Evolutionary conservation across 345 rosid genomes (phyloP).

Genomic region (Noccaea bulbosa): DNA sequence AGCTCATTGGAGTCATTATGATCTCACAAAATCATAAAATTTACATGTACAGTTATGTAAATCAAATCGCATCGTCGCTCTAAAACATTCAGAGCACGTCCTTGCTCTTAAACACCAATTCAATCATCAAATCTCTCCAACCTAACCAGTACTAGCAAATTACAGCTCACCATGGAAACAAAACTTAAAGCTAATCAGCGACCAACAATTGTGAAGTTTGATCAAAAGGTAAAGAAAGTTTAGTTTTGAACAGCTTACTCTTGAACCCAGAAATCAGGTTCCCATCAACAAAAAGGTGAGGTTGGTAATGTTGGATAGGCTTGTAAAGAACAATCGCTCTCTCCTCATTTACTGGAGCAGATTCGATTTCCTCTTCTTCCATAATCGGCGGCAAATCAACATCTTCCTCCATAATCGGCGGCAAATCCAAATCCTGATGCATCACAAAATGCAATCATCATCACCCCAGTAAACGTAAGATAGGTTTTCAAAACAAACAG

Average conservation of each 20-base stretch:
- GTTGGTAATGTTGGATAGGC: slow-evolving; percentile 43
- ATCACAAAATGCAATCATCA: not conserved
- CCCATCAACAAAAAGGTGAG: slow-evolving; percentile 48
- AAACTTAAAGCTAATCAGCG: too few relatives aligned
- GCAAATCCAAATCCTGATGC: slow-evolving; percentile 55
- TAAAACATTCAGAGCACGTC: too few relatives aligned
- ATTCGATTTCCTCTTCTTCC: slow-evolving; percentile 56
- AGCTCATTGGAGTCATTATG: not conserved
- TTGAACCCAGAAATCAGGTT: slow-evolving; percentile 55
- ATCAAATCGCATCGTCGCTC: too few relatives aligned
- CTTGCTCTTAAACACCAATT: too few relatives aligned
- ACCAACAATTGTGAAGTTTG: not conserved
- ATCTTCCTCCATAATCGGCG: slow-evolving; percentile 73
- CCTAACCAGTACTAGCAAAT: not conserved
- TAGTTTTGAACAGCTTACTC: slow-evolving; percentile 45
- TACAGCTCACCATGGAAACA: not conserved
- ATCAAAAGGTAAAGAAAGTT: not conserved
- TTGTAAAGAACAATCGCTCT: slow-evolving; percentile 69
- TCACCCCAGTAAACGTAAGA: not conserved
- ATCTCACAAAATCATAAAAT: too few relatives aligned
- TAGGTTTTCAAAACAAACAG: slow-evolving; percentile 1
- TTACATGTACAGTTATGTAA: too few relatives aligned
- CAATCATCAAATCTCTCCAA: too few relatives aligned
- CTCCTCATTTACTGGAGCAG: slow-evolving; percentile 51
- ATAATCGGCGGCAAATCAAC: slow-evolving; percentile 65